Base-by-base conservation (phyloP, 2,329 filamentous ascomycete species). In the Beauveria australis region DNA sequence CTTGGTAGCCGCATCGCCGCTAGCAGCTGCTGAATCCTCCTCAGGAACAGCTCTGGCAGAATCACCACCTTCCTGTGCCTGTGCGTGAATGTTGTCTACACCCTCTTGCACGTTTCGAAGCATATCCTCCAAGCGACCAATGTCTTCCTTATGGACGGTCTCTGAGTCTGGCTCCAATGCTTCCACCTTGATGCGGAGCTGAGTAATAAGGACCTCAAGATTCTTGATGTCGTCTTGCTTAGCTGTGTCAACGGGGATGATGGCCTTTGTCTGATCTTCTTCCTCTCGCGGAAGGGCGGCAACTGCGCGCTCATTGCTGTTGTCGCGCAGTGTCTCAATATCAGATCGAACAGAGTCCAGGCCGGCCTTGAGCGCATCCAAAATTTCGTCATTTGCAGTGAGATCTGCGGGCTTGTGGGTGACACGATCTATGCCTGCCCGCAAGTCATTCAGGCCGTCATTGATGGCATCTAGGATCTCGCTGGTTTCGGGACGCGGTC, bases 391-490 rank as follows among this genome's bases (percentile, higher is more conserved):
- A 62, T 89, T 93, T 61, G 91, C 87, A 0, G 89, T 92, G 73
- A 93, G 81, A 67, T 96, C 92, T 0, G 85, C 78, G 5, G 92
- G 89, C 74, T 91, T 94, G 70, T 93, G 87, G 24, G 85, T 79
- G 18, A 94, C 81, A 68, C 80, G 81, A 62, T 96, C 92, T 61
- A 97, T 88, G 63, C 91, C 88, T 30, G 80, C 79, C 28, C 89
- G 86, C 9, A 97, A 79, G 53, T 88, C 86, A 63, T 89, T 86
- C 7, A 97, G 81, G 2, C 92, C 92, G 71, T 97, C 92, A 62
- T 95, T 92, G 59, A 97, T 79, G 1, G 92, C 89, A 69, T 96
- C 91, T 1, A 97, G 79, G 12, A 96, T 89, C 69, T 97, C 92
- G 56, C 91, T 89, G 0, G 91, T 93, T 64, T 92, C 91, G 18